These are phyloP conservation scores for Pittosporum tobira DNA, from an alignment of 129 eudicot genomes.

Conservation along the genomic window DNA sequence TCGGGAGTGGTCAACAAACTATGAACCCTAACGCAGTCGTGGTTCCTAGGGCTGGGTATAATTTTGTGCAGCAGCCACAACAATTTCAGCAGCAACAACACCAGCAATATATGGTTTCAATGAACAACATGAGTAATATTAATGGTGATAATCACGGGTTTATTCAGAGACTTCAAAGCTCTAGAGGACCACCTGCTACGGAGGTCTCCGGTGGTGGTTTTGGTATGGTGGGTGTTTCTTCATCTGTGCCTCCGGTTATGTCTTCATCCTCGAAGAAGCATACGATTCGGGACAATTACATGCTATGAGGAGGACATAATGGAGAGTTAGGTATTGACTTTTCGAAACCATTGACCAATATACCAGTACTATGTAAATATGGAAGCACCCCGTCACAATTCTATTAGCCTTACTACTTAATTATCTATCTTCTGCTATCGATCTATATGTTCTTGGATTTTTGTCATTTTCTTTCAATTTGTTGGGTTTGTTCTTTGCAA, in stretches of 20 bases:
- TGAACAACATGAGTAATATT: constrained; percentile 5
- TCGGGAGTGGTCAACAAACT: constrained; percentile 3
- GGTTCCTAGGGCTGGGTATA: constrained; percentile 11
- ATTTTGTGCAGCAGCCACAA: constrained; percentile 19
- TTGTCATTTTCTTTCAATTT: neutral
- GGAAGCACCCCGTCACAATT: neutral
- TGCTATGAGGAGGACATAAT: neutral
- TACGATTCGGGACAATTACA: constrained; percentile 6
- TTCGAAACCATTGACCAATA: neutral
- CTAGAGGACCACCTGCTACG: neutral
- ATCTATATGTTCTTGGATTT: neutral
- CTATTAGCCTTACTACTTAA: too few species aligned
- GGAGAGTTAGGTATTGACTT: neutral
- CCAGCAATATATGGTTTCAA: constrained; percentile 13
- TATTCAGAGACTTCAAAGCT: constrained; percentile 17
- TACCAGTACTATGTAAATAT: neutral
- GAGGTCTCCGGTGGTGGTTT: neutral
- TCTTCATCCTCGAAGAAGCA: constrained; percentile 8
- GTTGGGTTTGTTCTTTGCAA: too few species aligned
- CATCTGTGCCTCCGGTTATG: neutral
- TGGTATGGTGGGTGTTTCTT: neutral
- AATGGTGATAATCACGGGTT: constrained; percentile 27
- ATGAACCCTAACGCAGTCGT: constrained; percentile 5
- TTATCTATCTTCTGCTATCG: too few species aligned
- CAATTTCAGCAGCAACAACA: constrained; percentile 20